A percentile compares a stretch with the other conserved stretches of the same genome.
Conservation (phyloP, 805 yeast genomes). For the Schizosaccharomyces japonicus region DNA sequence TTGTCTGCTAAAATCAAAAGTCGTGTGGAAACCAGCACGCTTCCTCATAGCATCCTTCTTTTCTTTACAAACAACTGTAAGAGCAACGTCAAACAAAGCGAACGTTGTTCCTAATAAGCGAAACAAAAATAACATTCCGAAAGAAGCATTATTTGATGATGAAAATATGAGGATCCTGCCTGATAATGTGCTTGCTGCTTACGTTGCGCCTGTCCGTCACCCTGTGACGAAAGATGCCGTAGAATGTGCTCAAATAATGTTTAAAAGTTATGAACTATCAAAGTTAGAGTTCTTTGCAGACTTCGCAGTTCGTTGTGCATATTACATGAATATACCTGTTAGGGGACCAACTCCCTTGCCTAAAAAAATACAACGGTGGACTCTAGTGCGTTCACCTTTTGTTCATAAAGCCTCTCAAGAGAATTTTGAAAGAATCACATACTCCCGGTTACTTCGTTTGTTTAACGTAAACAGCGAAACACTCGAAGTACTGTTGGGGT, state of each 20-base stretch:
- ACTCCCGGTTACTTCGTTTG: conserved; percentile 44
- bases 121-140: too few relatives aligned
- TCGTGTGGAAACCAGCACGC: too few relatives aligned
- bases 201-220: not conserved
- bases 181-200: not conserved
- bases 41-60: too few relatives aligned
- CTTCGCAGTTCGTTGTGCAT: conserved; percentile 76
- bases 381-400: conserved; percentile 80
- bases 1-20: too few relatives aligned
- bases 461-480: conserved; percentile 74
- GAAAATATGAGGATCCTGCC: too few relatives aligned
- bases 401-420: conserved; percentile 86
- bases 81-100: too few relatives aligned
- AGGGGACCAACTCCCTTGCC: conserved; percentile 46
- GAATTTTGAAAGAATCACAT: conserved; percentile 75
- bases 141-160: too few relatives aligned
- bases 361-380: conserved; percentile 65
- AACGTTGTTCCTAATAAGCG: too few relatives aligned
- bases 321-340: conserved; percentile 68
- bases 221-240: not conserved
- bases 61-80: too few relatives aligned
- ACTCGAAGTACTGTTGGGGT: conserved; percentile 58
- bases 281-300: conserved; percentile 56
- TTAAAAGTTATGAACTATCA: conserved; percentile 28
- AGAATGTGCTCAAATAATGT: not conserved